Base-by-base conservation (phyloP, 805 yeast species). In the Schwanniomyces polymorphus region DNA sequence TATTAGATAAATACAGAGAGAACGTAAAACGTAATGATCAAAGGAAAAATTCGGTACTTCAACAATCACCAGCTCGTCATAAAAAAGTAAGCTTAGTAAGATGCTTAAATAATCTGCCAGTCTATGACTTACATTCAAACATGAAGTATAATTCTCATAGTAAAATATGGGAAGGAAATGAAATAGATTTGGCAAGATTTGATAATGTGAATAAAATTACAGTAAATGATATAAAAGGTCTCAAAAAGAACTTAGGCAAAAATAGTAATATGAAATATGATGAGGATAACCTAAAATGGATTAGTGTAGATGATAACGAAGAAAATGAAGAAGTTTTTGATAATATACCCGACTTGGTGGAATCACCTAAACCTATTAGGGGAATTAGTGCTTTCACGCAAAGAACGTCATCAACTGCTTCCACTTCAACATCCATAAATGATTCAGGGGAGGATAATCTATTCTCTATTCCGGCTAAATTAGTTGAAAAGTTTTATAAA, bases 151-250 rank as follows among this genome's bases (percentile, higher is more conserved):
- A 85, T 52, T 76, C 84, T 1, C 62, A 63, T 12, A 67, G 73
- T 41, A 70, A 70, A 53, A 67, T 68, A 39, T 85, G 89, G 90
- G 84, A 80, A 54, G 88, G 88, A 4, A 84, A 84, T 55, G 86
- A 84, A 34, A 75, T 72, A 27, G 87, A 82, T 18, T 61, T 82
- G 41, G 54, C 71, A 28, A 68, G 74, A 35, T 84, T 84, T 58
- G 85, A 84, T 34, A 60, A 45, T 40, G 25, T 59, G 11, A 62
- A 62, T 23, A 70, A 67, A 44, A 74, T 75, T 31, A 63, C 72
- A 28, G 42, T 53, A 27, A 56, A 53, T 21, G 71, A 68, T 18
- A 56, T 63, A 49, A 48, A 54, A 37, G 42, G 46, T 49, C 52
- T 53, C 52, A 45, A 46, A 31, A 35, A 48, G 31, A 37, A 28